A percentile compares a stretch with the other conserved stretches of the same genome.
Evolutionary conservation across 371 early-diverging fungal genomes (phyloP).

Genomic region (Batrachochytrium dendrobatidis): DNA sequence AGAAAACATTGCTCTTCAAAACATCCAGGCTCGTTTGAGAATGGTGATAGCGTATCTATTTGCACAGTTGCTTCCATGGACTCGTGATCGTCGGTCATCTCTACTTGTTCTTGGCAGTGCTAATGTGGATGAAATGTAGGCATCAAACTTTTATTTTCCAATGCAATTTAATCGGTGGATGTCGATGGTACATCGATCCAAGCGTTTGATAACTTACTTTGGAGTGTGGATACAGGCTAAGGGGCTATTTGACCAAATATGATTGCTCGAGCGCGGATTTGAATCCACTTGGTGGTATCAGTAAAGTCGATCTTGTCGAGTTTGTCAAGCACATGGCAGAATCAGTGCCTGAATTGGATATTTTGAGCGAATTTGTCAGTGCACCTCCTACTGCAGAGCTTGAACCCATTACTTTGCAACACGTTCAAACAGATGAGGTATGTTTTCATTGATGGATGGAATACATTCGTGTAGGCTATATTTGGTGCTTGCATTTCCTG

Average conservation of each 20-base stretch:
- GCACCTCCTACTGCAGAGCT: constrained; percentile 94
- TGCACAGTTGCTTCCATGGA: constrained; percentile 91
- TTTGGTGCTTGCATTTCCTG: no score
- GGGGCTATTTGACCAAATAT: constrained; percentile 97
- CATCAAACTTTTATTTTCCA: no score
- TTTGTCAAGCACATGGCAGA: constrained; percentile 68
- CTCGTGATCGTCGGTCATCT: constrained; percentile 58
- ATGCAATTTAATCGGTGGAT: no score
- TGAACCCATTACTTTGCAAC: constrained; percentile 73
- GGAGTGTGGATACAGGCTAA: no score
- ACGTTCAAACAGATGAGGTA: constrained; percentile 81
- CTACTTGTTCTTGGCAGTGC: constrained; percentile 91
- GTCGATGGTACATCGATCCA: no score
- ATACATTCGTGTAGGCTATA: no score
- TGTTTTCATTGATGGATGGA: background rate
- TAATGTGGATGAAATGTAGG: constrained; percentile 90
- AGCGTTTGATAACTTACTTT: no score
- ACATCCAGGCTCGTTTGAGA: constrained; percentile 92
- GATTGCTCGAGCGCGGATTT: constrained; percentile 96
- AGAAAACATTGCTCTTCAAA: constrained; percentile 94
- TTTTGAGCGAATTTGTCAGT: constrained; percentile 69
- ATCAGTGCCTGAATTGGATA: constrained; percentile 55
- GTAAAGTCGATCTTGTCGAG: constrained; percentile 78
- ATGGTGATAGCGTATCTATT: constrained; percentile 94
- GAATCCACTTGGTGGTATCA: constrained; percentile 94